These are phyloP conservation scores for Alternaria conjuncta DNA, from an alignment of 2,329 filamentous ascomycete genomes.

Conservation along the genomic window DNA sequence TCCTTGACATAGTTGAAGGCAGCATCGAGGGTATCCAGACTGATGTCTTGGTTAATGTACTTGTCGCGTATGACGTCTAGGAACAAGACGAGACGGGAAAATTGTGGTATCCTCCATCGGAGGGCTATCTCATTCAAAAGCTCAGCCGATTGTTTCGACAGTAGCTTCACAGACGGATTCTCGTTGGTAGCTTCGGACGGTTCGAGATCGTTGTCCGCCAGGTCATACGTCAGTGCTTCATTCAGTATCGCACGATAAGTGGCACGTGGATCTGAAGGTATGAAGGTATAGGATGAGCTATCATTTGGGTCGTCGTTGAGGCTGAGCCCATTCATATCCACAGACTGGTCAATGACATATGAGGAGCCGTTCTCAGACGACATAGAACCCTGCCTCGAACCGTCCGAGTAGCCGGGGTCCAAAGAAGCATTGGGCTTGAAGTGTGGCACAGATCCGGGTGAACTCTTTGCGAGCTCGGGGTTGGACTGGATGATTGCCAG, in stretches of 20 bases:
- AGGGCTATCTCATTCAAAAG: conserved; percentile 83
- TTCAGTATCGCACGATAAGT: conserved; percentile 85
- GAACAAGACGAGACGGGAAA: conserved; percentile 78
- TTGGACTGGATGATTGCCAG: conserved; percentile 85
- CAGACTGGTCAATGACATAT: conserved; percentile 69
- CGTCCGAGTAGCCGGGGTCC: conserved; percentile 54
- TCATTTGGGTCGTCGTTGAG: conserved; percentile 60
- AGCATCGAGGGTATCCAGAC: conserved; percentile 79
- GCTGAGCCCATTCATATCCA: conserved; percentile 71
- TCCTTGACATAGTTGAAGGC: conserved; percentile 84
- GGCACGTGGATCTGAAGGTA: conserved; percentile 80
- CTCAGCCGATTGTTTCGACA: conserved; percentile 80
- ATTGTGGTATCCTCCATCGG: conserved; percentile 88
- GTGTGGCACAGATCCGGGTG: conserved; percentile 66
- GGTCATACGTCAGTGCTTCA: conserved; percentile 71
- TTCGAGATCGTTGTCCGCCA: conserved; percentile 62
- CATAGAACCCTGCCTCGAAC: conserved; percentile 55
- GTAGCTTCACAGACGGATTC: conserved; percentile 57
- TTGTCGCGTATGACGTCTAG: conserved; percentile 86
- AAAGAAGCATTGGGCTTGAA: conserved; percentile 54
- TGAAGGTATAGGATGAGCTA: conserved; percentile 81
- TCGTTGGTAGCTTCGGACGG: conserved; percentile 58
- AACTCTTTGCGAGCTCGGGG: conserved; percentile 81
- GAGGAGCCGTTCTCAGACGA: conserved; percentile 54
- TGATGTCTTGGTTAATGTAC: conserved; percentile 82